These are phyloP conservation scores for Jatropha multifida DNA, from an alignment of 441 rosid genomes.

Conservation along the genomic window DNA sequence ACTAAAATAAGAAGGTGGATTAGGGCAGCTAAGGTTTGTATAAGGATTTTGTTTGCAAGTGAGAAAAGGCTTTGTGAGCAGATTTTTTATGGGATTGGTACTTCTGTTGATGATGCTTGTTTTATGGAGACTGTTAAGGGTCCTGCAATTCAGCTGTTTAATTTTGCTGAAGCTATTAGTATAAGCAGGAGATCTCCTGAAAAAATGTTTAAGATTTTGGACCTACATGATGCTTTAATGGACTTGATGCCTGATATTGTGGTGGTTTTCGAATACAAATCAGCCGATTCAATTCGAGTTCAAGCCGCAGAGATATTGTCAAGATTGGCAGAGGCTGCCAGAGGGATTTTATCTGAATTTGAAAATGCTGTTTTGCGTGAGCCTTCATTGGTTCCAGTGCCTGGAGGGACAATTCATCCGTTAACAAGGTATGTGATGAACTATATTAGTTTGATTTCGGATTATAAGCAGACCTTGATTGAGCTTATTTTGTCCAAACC, in stretches of 20 bases:
- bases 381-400: constrained; percentile 54
- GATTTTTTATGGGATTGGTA: constrained; percentile 46
- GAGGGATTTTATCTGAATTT: constrained; percentile 79
- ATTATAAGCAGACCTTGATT: constrained; percentile 71
- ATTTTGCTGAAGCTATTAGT: constrained; percentile 77
- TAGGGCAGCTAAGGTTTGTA: constrained; percentile 57
- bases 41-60: constrained; percentile 51
- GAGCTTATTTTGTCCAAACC: constrained; percentile 84
- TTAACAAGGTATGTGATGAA: constrained; percentile 91
- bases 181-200: constrained; percentile 79
- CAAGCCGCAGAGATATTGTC: constrained; percentile 79
- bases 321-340: constrained; percentile 72
- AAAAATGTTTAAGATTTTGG: constrained; percentile 81
- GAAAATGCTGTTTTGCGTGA: constrained; percentile 71
- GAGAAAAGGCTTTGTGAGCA: constrained; percentile 59
- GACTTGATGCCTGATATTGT: constrained; percentile 54
- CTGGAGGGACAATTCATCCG: constrained; percentile 85
- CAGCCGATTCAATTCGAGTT: constrained; percentile 41
- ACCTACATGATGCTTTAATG: constrained; percentile 70
- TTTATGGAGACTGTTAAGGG: constrained; percentile 59
- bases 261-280: constrained; percentile 50
- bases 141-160: constrained; percentile 63
- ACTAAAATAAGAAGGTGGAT: constrained; percentile 72
- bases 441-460: constrained; percentile 77
- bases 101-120: constrained; percentile 40